Evolutionary conservation across 371 early-diverging fungal species (phyloP), one percentile per base, ranked within the genome.

Genomic region (Mucor mucedo): DNA sequence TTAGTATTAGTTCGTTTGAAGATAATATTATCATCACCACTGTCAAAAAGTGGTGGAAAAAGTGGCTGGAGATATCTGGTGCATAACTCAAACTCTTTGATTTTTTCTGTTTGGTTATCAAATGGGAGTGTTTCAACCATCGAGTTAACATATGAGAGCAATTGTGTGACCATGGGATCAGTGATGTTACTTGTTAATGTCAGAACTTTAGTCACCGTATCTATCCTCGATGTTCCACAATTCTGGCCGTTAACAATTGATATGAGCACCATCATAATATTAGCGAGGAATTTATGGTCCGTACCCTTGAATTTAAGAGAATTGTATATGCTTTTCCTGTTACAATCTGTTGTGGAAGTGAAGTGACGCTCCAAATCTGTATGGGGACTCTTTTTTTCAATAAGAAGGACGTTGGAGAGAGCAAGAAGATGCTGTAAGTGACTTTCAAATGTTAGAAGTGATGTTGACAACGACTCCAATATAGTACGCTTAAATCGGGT

Each of bases 31-130:
- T 61, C 54, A 41, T 53, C 47, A 45, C 40, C 47, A 30, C 54
- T 41, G 54, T 61, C 61, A 61, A 52, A 61, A 27, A 61, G 61
- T 54, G 61, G 61, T 53, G 53, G 61, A 54, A 52, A 61, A 39
- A 61, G 61, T 54, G 61, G 61, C 45, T 61, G 61, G 2, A 61
- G 40, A 27, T 45, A 61, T 44, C 61, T 61, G 54, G 61, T 61
- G 47, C 54, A 54, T n/a, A 54, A 21, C 40, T 61, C 54, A 54
- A 54, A 54, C 47, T 61, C 54, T 53, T 61, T 5, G 44, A 3
- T 53, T 61, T 61, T 38, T 61, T 61, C 40, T 45, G 32, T 61
- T 53, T 61, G 61, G 11, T 61, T 61, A 28, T 30, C 33, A 30
- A 54, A 45, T 13, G 61, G 61, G 29, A 61, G 61, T 47, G 54